Evolutionary conservation across 257 asterid species (phyloP).

Genomic region (Mitragyna speciosa): DNA sequence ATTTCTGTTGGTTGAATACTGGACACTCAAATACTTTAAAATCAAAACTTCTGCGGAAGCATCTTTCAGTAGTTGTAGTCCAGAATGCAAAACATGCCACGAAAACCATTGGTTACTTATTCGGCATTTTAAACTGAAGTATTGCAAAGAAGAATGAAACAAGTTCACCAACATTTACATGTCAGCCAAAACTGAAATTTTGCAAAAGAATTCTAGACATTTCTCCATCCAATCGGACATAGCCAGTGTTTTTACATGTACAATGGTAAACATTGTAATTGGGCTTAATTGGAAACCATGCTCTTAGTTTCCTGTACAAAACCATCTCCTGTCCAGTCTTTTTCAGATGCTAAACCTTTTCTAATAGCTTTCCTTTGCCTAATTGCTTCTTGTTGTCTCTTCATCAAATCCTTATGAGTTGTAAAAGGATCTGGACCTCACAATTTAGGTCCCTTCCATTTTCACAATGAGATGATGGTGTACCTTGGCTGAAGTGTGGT

Average conservation of each 20-base stretch:
- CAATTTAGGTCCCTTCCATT: too few species aligned
- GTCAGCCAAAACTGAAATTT: neutral
- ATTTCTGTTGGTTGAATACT: too few species aligned
- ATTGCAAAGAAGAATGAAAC: neutral
- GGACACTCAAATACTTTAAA: too few species aligned
- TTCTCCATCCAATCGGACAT: neutral
- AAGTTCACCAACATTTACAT: neutral
- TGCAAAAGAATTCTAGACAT: neutral
- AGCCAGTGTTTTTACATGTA: neutral
- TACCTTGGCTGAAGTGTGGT: too few species aligned
- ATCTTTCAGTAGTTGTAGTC: neutral
- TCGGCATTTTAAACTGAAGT: neutral
- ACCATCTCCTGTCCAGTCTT: slow-evolving; percentile 98
- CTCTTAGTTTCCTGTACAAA: slow-evolving; percentile 81
- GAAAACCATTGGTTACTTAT: neutral
- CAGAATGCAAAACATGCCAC: neutral
- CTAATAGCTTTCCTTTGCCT: slow-evolving; percentile 64
- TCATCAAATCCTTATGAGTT: slow-evolving; percentile 67
- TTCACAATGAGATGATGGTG: too few species aligned
- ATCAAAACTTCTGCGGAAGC: neutral
- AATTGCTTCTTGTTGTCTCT: slow-evolving; percentile 68
- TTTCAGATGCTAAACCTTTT: slow-evolving; percentile 81
- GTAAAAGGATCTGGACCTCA: too few species aligned
- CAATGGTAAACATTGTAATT: neutral
- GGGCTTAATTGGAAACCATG: slow-evolving; percentile 79